Percentiles rank a stretch among this genome's conserved stretches.
Evolutionary conservation across 805 yeast species (phyloP).

Genomic region (Saccharomycopsis capsularis): DNA sequence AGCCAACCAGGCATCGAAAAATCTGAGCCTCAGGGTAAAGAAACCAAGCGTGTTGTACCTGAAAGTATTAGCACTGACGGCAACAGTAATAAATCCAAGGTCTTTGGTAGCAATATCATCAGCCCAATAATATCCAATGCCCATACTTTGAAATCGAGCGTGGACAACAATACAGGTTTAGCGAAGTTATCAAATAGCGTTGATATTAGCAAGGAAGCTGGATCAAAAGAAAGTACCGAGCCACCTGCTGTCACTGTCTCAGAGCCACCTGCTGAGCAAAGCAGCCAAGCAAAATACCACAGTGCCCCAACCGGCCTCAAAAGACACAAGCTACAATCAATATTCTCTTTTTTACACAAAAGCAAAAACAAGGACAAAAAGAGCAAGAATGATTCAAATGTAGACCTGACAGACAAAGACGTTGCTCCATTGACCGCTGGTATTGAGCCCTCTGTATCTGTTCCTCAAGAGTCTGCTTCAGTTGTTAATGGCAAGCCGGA

Average conservation of each 20-base stretch:
- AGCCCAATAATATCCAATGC: neutral
- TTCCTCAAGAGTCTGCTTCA: no score
- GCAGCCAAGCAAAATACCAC: neutral
- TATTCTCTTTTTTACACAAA: slow-evolving; percentile 12
- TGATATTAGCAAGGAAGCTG: no score
- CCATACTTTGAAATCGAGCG: neutral
- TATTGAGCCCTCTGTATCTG: no score
- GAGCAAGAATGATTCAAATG: neutral
- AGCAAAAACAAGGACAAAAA: slow-evolving; percentile 1
- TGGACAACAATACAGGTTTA: no score
- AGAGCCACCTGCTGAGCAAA: neutral
- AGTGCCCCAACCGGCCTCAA: neutral
- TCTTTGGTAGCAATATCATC: neutral
- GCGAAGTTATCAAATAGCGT: no score
- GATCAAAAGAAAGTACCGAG: no score
- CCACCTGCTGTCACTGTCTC: neutral
- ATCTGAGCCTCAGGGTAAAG: neutral
- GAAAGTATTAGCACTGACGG: neutral
- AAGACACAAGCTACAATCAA: slow-evolving; percentile 5
- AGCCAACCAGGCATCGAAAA: neutral
- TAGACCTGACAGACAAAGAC: neutral
- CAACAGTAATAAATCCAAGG: neutral
- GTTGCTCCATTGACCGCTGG: no score
- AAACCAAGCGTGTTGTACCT: no score
- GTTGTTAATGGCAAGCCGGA: no score